These are phyloP conservation scores for Blastomyces silverae DNA, from an alignment of 2,329 filamentous ascomycete genomes.

Conservation along the genomic window DNA sequence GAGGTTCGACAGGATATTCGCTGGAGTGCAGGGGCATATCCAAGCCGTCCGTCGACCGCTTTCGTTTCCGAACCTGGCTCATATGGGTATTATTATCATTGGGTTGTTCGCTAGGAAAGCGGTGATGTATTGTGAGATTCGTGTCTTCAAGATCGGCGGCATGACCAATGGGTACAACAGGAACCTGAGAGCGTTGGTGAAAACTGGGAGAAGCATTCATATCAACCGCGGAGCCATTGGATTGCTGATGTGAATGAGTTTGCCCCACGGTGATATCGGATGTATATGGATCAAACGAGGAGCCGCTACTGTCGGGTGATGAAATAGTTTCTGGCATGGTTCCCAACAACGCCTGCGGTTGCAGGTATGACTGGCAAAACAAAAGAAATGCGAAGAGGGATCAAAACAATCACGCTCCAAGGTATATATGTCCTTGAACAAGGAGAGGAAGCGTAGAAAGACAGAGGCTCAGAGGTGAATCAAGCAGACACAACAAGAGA, in stretches of 20 bases:
- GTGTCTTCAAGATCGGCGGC: neutral
- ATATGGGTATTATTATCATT: slow-evolving; percentile 10
- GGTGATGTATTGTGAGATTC: neutral
- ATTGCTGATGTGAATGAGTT: neutral
- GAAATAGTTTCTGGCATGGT: slow-evolving; percentile 18
- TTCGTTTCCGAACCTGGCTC: slow-evolving; percentile 17
- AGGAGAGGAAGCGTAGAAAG: slow-evolving; percentile 13
- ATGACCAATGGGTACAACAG: neutral
- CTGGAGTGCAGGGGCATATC: slow-evolving; percentile 5
- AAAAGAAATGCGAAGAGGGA: slow-evolving; percentile 12
- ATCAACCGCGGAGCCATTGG: slow-evolving; percentile 4
- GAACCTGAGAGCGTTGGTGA: slow-evolving; percentile 4
- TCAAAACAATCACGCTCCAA: slow-evolving; percentile 12
- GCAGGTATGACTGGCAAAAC: slow-evolving; percentile 12
- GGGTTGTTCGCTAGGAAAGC: slow-evolving; percentile 2
- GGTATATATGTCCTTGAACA: slow-evolving; percentile 5
- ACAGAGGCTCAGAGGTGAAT: slow-evolving; percentile 9
- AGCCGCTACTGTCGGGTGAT: slow-evolving; percentile 18
- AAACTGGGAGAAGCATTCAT: neutral
- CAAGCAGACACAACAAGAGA: slow-evolving; percentile 12
- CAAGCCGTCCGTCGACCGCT: slow-evolving; percentile 11
- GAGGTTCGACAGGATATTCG: slow-evolving; percentile 11
- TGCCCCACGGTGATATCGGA: slow-evolving; percentile 12
- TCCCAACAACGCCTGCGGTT: slow-evolving; percentile 15
- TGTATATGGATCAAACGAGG: slow-evolving; percentile 23